phyloP scores from a whole-genome alignment of 2,329 filamentous ascomycete genomes.

The Domatiomyces globalis region DNA sequence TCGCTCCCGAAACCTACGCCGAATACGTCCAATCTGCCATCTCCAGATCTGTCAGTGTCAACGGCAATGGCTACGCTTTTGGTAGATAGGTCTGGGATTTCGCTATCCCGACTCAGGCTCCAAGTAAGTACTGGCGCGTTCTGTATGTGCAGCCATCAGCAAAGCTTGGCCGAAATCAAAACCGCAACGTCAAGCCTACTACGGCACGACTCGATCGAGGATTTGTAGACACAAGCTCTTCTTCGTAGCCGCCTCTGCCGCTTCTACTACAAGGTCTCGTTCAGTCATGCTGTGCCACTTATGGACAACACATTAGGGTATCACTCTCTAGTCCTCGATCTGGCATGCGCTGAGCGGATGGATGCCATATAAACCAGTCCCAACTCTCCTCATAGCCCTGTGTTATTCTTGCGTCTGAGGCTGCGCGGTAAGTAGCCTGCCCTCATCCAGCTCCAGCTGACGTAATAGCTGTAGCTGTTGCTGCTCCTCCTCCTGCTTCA shows the following conservation, averaged over 20 bases:
- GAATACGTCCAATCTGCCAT: too few species aligned
- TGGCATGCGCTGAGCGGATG: background rate
- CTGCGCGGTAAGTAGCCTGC: slow-evolving; percentile 6
- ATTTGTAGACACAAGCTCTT: background rate
- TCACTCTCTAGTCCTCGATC: background rate
- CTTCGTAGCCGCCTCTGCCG: background rate
- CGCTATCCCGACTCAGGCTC: too few species aligned
- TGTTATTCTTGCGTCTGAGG: background rate
- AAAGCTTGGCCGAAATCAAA: too few species aligned
- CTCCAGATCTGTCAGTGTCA: too few species aligned
- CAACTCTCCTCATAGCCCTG: too few species aligned
- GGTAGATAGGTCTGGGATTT: too few species aligned
- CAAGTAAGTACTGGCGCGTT: too few species aligned
- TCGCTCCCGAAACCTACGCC: too few species aligned
- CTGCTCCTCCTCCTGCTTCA: slow-evolving; percentile 2
- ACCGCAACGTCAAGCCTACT: too few species aligned
- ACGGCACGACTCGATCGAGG: too few species aligned
- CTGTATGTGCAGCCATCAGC: too few species aligned
- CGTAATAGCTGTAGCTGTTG: slow-evolving; percentile 6
- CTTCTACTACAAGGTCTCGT: background rate
- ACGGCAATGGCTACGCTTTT: too few species aligned
- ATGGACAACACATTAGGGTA: background rate
- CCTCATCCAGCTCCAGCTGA: slow-evolving; percentile 9
- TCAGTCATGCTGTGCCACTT: background rate
- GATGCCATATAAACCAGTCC: background rate